These are phyloP conservation scores for Phytophthora idaei DNA, from an alignment of 352 stramenopile species.

Conservation along the genomic window DNA sequence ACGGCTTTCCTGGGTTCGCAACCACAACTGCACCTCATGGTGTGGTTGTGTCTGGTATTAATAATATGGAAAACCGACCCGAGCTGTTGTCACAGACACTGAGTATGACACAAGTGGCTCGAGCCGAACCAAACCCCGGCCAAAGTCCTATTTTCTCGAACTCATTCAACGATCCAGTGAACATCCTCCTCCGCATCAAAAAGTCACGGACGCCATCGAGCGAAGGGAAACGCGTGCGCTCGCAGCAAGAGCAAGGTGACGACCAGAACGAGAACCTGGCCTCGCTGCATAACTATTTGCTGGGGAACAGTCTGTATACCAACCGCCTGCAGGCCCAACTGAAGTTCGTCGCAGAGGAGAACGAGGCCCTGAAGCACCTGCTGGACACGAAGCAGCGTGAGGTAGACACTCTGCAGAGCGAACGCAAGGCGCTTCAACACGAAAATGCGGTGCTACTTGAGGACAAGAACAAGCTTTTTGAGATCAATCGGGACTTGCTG, in stretches of 20 bases:
- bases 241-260: slow-evolving; percentile 37
- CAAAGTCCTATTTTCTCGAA: slow-evolving; percentile 48
- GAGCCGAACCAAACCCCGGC: slow-evolving; percentile 26
- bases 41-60: slow-evolving; percentile 5
- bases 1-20: slow-evolving; percentile 30
- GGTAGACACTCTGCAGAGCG: slow-evolving; percentile 53
- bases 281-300: slow-evolving; percentile 73
- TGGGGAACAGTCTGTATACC: slow-evolving; percentile 72
- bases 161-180: slow-evolving; percentile 77
- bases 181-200: slow-evolving; percentile 79
- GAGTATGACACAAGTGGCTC: slow-evolving; percentile 23
- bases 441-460: slow-evolving; percentile 71
- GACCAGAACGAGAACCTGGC: slow-evolving; percentile 60
- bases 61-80: slow-evolving; percentile 26
- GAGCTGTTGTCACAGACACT: slow-evolving; percentile 29
- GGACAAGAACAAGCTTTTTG: slow-evolving; percentile 82
- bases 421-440: slow-evolving; percentile 68
- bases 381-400: slow-evolving; percentile 62
- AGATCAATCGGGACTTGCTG: slow-evolving; percentile 76
- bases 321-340: slow-evolving; percentile 78
- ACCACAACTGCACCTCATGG: slow-evolving; percentile 18
- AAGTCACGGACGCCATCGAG: slow-evolving; percentile 55
- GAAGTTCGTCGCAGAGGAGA: slow-evolving; percentile 70
- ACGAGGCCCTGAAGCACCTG: slow-evolving; percentile 56
- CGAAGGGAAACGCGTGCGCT: slow-evolving; percentile 36